Conservation (phyloP, 192 early-diverging fungal genomes). For the Rhizophlyctis rosea region DNA sequence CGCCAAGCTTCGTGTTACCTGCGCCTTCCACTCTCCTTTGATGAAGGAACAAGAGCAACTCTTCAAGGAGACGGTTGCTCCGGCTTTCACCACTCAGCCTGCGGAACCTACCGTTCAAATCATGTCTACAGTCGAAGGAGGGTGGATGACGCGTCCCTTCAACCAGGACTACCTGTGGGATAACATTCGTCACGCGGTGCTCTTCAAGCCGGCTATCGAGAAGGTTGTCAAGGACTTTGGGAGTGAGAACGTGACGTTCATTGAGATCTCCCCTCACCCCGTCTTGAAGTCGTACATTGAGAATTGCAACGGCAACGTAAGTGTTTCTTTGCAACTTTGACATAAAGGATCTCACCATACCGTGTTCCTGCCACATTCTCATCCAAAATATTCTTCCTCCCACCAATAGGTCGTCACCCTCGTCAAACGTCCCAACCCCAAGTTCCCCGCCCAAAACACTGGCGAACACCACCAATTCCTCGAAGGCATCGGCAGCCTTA, state of each 20-base stretch:
- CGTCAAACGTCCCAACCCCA: conserved; percentile 6
- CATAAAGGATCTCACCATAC: too few species aligned
- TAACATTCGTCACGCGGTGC: conserved; percentile 29
- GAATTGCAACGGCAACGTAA: conserved; percentile 4
- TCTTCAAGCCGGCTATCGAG: conserved; percentile 20
- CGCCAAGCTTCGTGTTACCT: conserved; percentile 22
- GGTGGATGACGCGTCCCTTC: neutral
- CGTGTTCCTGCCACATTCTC: too few species aligned
- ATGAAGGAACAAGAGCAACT: conserved; percentile 10
- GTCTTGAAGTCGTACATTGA: conserved; percentile 30
- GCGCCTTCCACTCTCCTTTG: conserved; percentile 35
- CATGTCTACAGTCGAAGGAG: conserved; percentile 29
- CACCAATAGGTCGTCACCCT: too few species aligned
- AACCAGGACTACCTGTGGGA: conserved; percentile 22
- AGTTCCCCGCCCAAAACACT: conserved; percentile 12
- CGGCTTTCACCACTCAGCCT: neutral
- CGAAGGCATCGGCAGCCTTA: conserved; percentile 10
- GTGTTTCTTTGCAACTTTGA: too few species aligned
- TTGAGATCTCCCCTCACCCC: conserved; percentile 31
- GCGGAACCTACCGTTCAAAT: conserved; percentile 4
- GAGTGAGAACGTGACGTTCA: conserved; percentile 2
- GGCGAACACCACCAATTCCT: conserved; percentile 11
- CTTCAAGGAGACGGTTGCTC: conserved; percentile 10
- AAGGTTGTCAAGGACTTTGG: conserved; percentile 8
- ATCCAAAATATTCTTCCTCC: too few species aligned